These are phyloP conservation scores for Pyrrhoderma noxium DNA, from an alignment of 1,284 basidiomycete species.

Conservation along the genomic window DNA sequence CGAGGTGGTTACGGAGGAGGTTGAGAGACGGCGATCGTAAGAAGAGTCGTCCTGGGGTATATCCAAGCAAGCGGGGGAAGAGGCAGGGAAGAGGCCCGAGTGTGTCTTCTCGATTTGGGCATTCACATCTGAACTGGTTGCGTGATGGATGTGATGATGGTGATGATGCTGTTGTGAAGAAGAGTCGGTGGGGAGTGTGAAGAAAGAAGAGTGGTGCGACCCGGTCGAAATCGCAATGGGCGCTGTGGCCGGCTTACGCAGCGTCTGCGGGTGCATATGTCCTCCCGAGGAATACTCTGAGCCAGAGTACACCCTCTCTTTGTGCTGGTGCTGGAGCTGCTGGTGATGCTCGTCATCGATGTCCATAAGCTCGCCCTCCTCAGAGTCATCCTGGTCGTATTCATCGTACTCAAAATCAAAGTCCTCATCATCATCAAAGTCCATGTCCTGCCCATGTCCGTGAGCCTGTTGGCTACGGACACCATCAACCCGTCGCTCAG, in stretches of 20 bases:
- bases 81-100: conserved; percentile 18
- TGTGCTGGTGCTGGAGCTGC: conserved; percentile 22
- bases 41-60: conserved; percentile 8
- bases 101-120: conserved; percentile 22
- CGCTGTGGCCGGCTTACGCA: conserved; percentile 27
- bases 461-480: conserved; percentile 7
- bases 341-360: conserved; percentile 28
- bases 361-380: conserved; percentile 17
- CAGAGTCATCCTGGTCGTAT: conserved; percentile 21
- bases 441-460: conserved; percentile 11
- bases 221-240: conserved; percentile 20
- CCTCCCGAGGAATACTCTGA: conserved; percentile 20
- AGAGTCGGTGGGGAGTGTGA: conserved; percentile 16
- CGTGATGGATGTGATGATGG: too few species aligned
- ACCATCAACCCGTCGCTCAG: conserved; percentile 23
- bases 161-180: too few species aligned
- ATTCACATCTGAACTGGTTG: conserved; percentile 23
- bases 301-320: conserved; percentile 16
- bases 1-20: conserved; percentile 13
- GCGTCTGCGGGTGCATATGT: conserved; percentile 50
- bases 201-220: conserved; percentile 21
- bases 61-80: conserved; percentile 17
- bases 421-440: conserved; percentile 19
- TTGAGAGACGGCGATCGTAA: conserved; percentile 24
- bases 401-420: conserved; percentile 21